phyloP scores from a whole-genome alignment of 2,329 filamentous ascomycete species.

The Aureobasidium vineae region DNA sequence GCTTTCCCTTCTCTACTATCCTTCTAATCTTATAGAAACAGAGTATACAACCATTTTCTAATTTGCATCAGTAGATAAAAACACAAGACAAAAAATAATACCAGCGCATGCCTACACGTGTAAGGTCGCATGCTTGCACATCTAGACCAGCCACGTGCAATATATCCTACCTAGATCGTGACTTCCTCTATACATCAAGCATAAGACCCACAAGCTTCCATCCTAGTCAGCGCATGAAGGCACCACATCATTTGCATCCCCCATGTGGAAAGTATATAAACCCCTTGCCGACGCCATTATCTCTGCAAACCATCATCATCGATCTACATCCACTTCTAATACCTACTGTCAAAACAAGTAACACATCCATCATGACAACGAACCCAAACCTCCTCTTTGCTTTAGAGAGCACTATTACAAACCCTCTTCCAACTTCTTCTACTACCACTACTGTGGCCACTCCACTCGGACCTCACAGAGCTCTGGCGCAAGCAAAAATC shows the following conservation, averaged over 20 bases:
- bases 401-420: neutral
- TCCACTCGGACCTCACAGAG: neutral
- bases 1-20: neutral
- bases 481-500: neutral
- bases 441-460: neutral
- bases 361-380: slow-evolving; percentile 15
- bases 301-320: neutral
- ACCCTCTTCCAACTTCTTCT: neutral
- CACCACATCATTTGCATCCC: neutral
- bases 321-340: neutral
- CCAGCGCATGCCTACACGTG: neutral
- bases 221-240: neutral
- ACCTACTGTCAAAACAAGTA: neutral
- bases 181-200: neutral
- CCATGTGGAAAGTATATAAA: neutral
- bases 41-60: neutral
- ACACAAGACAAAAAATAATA: neutral
- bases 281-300: neutral
- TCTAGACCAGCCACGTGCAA: neutral
- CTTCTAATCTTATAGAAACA: neutral
- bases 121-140: neutral
- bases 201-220: neutral
- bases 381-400: slow-evolving; percentile 19
- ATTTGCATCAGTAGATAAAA: neutral
- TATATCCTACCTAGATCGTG: neutral